A percentile compares a stretch with the other conserved stretches of the same genome.
phyloP scores from a whole-genome alignment of 306 rosid species.

The Echinosophora koreensis region DNA sequence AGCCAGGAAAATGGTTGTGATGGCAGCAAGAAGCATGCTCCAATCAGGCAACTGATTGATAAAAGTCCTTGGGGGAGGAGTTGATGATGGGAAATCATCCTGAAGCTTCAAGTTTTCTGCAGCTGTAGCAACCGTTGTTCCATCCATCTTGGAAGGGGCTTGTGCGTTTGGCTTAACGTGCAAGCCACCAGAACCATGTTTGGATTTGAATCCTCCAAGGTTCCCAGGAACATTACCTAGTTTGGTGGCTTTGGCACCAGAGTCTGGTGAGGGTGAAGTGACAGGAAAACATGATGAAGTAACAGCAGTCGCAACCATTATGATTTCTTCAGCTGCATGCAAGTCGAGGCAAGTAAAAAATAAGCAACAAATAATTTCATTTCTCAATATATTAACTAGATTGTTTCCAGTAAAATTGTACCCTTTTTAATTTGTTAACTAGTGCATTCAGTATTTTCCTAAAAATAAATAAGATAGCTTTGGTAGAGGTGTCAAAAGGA shows the following conservation, averaged over 20 bases:
- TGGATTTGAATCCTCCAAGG: constrained; percentile 64
- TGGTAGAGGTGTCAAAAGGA: too few relatives aligned
- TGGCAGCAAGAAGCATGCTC: constrained; percentile 99
- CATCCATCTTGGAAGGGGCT: constrained; percentile 77
- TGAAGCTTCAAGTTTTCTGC: constrained; percentile 61
- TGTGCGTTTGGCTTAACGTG: constrained; percentile 85
- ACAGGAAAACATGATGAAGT: constrained; percentile 70
- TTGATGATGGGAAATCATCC: constrained; percentile 56
- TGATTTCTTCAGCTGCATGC: constrained; percentile 47
- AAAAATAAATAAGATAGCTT: too few relatives aligned
- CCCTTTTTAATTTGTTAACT: too few relatives aligned
- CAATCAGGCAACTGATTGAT: constrained; percentile 95
- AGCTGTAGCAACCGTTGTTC: constrained; percentile 58
- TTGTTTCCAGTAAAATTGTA: too few relatives aligned
- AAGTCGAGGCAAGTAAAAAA: constrained; percentile 26
- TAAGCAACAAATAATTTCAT: too few relatives aligned
- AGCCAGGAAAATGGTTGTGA: constrained; percentile 89
- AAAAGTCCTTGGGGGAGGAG: constrained; percentile 74
- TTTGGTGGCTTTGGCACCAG: constrained; percentile 52
- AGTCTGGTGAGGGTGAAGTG: constrained; percentile 56
- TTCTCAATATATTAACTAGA: too few relatives aligned
- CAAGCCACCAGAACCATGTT: constrained; percentile 63
- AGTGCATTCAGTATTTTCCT: too few relatives aligned
- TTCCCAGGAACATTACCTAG: constrained; percentile 46
- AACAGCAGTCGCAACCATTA: constrained; percentile 91